A percentile compares a stretch with the other conserved stretches of the same genome.
phyloP scores from a whole-genome alignment of 2,329 filamentous ascomycete species.

The Pseudogymnoascus sp. region DNA sequence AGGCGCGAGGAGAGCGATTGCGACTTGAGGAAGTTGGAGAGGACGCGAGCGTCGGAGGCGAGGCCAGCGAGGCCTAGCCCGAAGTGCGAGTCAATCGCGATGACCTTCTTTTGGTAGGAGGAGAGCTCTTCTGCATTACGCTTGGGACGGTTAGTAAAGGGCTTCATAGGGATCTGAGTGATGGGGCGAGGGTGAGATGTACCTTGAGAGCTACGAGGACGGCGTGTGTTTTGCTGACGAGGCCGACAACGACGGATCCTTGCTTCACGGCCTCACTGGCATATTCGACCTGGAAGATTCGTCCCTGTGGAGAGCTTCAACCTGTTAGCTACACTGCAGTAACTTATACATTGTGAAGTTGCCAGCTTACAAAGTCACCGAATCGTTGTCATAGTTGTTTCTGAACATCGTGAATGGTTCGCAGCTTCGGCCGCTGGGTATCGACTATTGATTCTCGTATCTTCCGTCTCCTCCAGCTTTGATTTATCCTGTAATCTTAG shows the following conservation, averaged over 20 bases:
- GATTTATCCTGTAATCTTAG: not conserved
- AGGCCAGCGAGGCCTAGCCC: conserved; percentile 94
- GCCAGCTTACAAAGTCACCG: conserved; percentile 83
- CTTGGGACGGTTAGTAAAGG: conserved; percentile 40
- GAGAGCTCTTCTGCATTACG: conserved; percentile 98
- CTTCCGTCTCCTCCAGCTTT: not conserved
- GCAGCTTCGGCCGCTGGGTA: conserved; percentile 17
- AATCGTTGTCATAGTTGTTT: conserved; percentile 99
- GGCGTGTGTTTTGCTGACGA: conserved; percentile 96
- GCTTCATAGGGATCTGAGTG: not conserved
- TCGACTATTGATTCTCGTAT: conserved; percentile 1
- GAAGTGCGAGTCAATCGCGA: conserved; percentile 89
- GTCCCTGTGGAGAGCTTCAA: conserved; percentile 86
- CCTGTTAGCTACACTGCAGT: conserved; percentile 21
- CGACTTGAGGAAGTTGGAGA: conserved; percentile 99
- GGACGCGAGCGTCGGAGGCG: conserved; percentile 93
- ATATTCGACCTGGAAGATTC: conserved; percentile 99
- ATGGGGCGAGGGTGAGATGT: conserved; percentile 21
- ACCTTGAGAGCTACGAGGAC: conserved; percentile 97
- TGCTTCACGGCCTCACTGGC: conserved; percentile 98
- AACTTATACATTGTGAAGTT: not conserved
- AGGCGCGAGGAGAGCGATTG: conserved; percentile 93
- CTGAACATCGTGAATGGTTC: conserved; percentile 69
- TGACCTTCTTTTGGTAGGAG: conserved; percentile 99
- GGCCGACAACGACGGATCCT: conserved; percentile 92